Conservation (phyloP, 306 rosid genomes). For the Prunus mongolica region DNA sequence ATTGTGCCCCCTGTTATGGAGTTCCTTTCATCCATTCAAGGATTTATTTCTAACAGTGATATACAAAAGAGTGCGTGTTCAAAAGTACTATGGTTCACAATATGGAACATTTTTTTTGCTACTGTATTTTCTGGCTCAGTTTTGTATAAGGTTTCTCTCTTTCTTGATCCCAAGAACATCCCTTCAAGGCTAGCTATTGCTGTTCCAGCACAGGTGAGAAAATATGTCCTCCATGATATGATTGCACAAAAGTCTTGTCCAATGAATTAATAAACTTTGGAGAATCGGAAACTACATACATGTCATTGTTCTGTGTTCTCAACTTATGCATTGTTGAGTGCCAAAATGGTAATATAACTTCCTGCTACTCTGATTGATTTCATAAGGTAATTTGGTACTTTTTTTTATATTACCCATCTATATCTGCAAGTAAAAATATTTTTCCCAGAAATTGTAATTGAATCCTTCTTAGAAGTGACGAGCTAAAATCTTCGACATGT, state of each 20-base stretch:
- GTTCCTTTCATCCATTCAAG: constrained; percentile 91
- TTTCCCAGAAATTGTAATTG: neutral
- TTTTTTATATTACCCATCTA: neutral
- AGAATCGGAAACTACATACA: neutral
- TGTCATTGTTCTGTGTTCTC: neutral
- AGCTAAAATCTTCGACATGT: neutral
- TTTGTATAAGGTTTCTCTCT: constrained; percentile 41
- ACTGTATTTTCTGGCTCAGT: constrained; percentile 83
- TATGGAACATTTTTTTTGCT: constrained; percentile 94
- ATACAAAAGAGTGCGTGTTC: constrained; percentile 81
- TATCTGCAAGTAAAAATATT: neutral
- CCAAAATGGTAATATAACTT: neutral
- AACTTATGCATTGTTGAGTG: neutral
- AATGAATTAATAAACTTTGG: neutral
- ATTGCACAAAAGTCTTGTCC: constrained; percentile 3
- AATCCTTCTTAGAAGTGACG: neutral
- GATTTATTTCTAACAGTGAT: constrained; percentile 64
- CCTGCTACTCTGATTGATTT: neutral
- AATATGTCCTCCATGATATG: constrained; percentile 17
- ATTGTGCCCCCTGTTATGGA: constrained; percentile 79
- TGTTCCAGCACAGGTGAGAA: constrained; percentile 91
- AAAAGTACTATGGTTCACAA: constrained; percentile 90
- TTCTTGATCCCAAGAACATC: constrained; percentile 71
- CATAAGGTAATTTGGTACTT: neutral
- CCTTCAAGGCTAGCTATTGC: constrained; percentile 65